Percentiles rank a stretch among this genome's conserved stretches.
These are phyloP conservation scores for Lanmaoa rubissima DNA, from an alignment of 768 basidiomycete genomes.

Conservation along the genomic window DNA sequence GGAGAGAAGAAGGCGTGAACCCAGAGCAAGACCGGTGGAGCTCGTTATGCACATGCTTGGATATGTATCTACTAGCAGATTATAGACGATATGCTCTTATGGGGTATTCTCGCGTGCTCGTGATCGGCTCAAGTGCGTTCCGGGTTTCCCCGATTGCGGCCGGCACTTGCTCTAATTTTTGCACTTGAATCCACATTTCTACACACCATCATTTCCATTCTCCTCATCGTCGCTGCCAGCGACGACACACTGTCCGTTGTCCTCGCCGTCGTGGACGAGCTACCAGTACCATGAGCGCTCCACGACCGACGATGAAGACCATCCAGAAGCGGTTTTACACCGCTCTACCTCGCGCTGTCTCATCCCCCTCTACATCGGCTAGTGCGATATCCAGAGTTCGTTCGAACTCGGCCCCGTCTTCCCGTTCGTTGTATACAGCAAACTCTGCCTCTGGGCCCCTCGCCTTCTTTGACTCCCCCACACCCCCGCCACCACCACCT, in stretches of 20 bases:
- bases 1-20: not conserved
- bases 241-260: slow-evolving; percentile 6
- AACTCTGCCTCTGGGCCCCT: slow-evolving; percentile 30
- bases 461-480: slow-evolving; percentile 41
- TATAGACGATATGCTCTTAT: not conserved
- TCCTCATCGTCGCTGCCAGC: slow-evolving; percentile 11
- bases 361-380: slow-evolving; percentile 29
- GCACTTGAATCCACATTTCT: not conserved
- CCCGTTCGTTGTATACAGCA: slow-evolving; percentile 44
- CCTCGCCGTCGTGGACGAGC: not conserved
- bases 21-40: not conserved
- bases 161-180: not conserved
- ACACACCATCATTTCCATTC: not conserved
- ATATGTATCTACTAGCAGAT: slow-evolving; percentile 18
- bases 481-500: slow-evolving; percentile 38
- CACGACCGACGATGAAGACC: slow-evolving; percentile 45
- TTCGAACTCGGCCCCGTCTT: slow-evolving; percentile 41
- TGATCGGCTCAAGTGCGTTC: slow-evolving; percentile 1
- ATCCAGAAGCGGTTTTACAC: slow-evolving; percentile 52
- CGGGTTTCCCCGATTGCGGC: slow-evolving; percentile 19
- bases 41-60: slow-evolving; percentile 5
- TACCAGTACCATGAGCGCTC: slow-evolving; percentile 31
- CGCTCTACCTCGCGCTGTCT: slow-evolving; percentile 38
- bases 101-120: not conserved
- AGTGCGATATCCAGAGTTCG: slow-evolving; percentile 38